phyloP scores from a whole-genome alignment of 805 yeast genomes.

The Barnettozyma populi region DNA sequence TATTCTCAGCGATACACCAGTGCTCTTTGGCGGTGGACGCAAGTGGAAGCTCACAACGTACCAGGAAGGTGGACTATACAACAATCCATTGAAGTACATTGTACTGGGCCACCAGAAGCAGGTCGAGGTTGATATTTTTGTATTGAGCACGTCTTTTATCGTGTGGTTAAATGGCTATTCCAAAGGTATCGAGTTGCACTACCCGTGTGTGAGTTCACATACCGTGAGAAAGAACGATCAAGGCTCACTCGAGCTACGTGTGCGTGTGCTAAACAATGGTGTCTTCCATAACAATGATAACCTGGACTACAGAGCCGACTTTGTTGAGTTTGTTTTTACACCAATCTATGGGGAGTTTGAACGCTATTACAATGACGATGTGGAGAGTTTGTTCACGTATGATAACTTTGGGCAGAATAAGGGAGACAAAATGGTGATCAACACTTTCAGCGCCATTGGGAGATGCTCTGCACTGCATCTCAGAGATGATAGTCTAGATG shows the following conservation, averaged over 20 bases:
- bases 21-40: slow-evolving; percentile 39
- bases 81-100: slow-evolving; percentile 10
- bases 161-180: slow-evolving; percentile 34
- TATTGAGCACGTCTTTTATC: slow-evolving; percentile 31
- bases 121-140: slow-evolving; percentile 31
- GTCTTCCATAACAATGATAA: slow-evolving; percentile 10
- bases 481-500: slow-evolving; percentile 3
- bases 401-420: slow-evolving; percentile 34
- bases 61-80: neutral
- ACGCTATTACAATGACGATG: slow-evolving; percentile 29
- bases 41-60: slow-evolving; percentile 24
- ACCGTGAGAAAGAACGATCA: slow-evolving; percentile 12
- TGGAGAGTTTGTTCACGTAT: slow-evolving; percentile 33
- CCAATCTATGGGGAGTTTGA: slow-evolving; percentile 34
- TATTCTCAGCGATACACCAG: slow-evolving; percentile 20
- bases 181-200: slow-evolving; percentile 34
- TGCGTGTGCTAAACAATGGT: slow-evolving; percentile 13
- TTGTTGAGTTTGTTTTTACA: slow-evolving; percentile 28
- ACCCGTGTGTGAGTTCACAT: slow-evolving; percentile 21
- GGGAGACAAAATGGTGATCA: slow-evolving; percentile 34
- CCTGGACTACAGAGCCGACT: neutral
- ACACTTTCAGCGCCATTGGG: slow-evolving; percentile 33
- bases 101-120: slow-evolving; percentile 12
- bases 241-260: slow-evolving; percentile 9
- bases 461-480: slow-evolving; percentile 24